phyloP scores from a whole-genome alignment of 345 rosid species.

The Brassica carinata region DNA sequence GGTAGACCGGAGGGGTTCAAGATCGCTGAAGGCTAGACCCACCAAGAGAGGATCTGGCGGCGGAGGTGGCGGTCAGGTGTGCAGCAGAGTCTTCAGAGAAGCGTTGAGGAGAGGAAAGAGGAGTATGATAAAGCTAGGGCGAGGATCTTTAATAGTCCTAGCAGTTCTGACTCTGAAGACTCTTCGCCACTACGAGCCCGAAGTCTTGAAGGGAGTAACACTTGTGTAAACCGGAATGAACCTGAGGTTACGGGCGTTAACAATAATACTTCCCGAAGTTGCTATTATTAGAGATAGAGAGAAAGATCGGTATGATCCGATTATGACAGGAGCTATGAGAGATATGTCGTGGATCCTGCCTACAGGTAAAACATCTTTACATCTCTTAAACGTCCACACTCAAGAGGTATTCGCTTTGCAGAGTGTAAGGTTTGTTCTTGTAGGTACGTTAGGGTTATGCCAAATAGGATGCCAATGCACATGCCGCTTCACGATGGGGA shows the following conservation, averaged over 20 bases:
- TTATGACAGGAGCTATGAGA: slow-evolving; percentile 65
- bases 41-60: slow-evolving; percentile 51
- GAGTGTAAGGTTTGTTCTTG: not conserved
- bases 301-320: slow-evolving; percentile 92
- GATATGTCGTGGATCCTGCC: no score
- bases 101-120: slow-evolving; percentile 95
- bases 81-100: slow-evolving; percentile 59
- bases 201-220: slow-evolving; percentile 42
- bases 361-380: no score
- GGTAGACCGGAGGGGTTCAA: slow-evolving; percentile 69
- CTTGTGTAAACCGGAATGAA: slow-evolving; percentile 54
- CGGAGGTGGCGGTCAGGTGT: slow-evolving; percentile 55
- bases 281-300: slow-evolving; percentile 96
- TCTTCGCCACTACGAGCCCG: slow-evolving; percentile 42
- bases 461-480: slow-evolving; percentile 67
- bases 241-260: slow-evolving; percentile 49
- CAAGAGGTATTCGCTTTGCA: no score
- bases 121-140: slow-evolving; percentile 94
- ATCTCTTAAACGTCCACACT: no score
- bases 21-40: slow-evolving; percentile 76
- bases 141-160: slow-evolving; percentile 78
- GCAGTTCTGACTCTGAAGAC: slow-evolving; percentile 66
- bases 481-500: slow-evolving; percentile 68
- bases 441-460: slow-evolving; percentile 85
- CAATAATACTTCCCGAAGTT: slow-evolving; percentile 58